phyloP scores from a whole-genome alignment of 805 yeast genomes.

The Saccharomyces kudriavzevii region DNA sequence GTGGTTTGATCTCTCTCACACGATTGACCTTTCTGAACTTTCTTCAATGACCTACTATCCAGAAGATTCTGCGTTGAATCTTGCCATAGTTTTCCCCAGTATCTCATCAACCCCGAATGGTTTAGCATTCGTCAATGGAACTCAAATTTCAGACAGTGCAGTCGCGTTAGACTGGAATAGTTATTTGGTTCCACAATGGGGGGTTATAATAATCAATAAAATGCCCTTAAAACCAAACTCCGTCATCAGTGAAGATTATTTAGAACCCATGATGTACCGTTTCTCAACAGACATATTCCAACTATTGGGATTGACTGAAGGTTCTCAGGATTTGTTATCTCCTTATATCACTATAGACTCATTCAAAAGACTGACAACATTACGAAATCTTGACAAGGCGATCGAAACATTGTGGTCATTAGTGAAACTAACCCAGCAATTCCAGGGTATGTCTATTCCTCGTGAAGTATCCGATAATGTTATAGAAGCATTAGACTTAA shows the following conservation, averaged over 20 bases:
- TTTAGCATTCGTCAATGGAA: slow-evolving; percentile 31
- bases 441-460: slow-evolving; percentile 81
- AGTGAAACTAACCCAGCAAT: slow-evolving; percentile 54
- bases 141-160: background rate
- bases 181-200: slow-evolving; percentile 87
- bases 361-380: slow-evolving; percentile 49
- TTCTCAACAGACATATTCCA: slow-evolving; percentile 71
- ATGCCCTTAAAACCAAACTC: slow-evolving; percentile 22
- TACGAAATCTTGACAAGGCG: slow-evolving; percentile 52
- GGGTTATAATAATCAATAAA: slow-evolving; percentile 42
- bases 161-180: slow-evolving; percentile 19
- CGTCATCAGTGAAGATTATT: slow-evolving; percentile 35
- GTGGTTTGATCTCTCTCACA: slow-evolving; percentile 55
- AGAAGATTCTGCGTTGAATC: slow-evolving; percentile 60
- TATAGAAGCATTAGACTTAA: slow-evolving; percentile 38
- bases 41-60: slow-evolving; percentile 45
- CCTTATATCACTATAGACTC: slow-evolving; percentile 59
- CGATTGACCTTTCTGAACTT: slow-evolving; percentile 73
- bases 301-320: slow-evolving; percentile 58
- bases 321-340: slow-evolving; percentile 40
- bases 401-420: slow-evolving; percentile 68
- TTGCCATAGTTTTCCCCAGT: slow-evolving; percentile 42
- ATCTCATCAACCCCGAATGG: slow-evolving; percentile 28
- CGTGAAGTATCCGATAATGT: slow-evolving; percentile 56
- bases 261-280: slow-evolving; percentile 52